Base-by-base conservation (phyloP, 1,139 yeast genomes). In the Kluyveromyces sp. region DNA sequence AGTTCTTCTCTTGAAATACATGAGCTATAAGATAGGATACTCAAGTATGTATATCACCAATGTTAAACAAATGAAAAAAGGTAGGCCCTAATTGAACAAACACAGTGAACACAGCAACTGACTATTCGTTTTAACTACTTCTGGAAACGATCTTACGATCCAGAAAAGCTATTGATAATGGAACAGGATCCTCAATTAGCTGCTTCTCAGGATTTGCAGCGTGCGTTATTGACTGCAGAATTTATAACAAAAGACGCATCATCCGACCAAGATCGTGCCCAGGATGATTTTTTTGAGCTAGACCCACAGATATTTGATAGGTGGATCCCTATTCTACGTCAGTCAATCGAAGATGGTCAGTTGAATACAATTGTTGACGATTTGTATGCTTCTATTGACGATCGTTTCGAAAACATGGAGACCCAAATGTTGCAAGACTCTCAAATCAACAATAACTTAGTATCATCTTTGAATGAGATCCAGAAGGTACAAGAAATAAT, bases 321-420 rank as follows among this genome's bases (percentile, higher is more conserved):
- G 49, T 62, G 66, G 66, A 57, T 61, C 25, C 65, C 66, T n/a
- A 54, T 56, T 42, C 40, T 63, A 32, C 53, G 67, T 43, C 52
- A 48, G 25, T 50, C 59, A 2, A 53, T 60, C 3, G 66, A 63
- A 34, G 52, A 53, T 21, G 54, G 54, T 4, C 49, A 57, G 35
- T 46, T 63, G 35, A 51, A 50, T 25, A 34, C 46, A 2, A 52
- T 57, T 1, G 52, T 61, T 5, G 64, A 58, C n/a, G 66, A 60
- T 35, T 45, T 63, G 40, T 55, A 58, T 39, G 57, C 51, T 32
- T 63, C 67, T 0, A 51, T 62, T 27, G 66, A 63, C 31, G 66
- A 61, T 32, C 57, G 61, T 38, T 63, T 63, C 32, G 61, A 63
- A 49, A 65, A 61, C 15, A 41, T 61, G n/a, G 66, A 63, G 42